Conservation (phyloP, 1,139 yeast species). For the Hyphopichia buzzinii region DNA sequence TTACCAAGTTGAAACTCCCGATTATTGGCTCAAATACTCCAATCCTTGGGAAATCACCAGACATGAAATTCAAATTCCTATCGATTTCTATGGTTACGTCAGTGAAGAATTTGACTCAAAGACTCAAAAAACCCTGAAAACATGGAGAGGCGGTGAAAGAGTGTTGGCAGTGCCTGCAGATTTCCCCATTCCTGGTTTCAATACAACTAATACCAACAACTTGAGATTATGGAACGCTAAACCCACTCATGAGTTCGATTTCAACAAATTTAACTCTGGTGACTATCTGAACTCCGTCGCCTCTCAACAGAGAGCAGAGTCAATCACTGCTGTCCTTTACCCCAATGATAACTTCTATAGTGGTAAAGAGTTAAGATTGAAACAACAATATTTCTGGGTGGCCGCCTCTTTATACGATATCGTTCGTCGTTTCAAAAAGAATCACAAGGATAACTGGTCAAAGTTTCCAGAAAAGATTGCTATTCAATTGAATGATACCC, state of each 20-base stretch:
- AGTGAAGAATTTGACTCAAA: constrained; percentile 57
- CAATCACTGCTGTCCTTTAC: constrained; percentile 86
- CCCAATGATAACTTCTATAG: constrained; percentile 90
- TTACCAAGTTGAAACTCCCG: constrained; percentile 91
- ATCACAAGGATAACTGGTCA: constrained; percentile 67
- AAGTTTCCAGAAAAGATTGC: constrained; percentile 86
- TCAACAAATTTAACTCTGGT: constrained; percentile 87
- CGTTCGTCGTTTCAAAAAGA: constrained; percentile 83
- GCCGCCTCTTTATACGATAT: constrained; percentile 92
- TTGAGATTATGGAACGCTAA: constrained; percentile 87
- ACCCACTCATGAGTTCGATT: constrained; percentile 91
- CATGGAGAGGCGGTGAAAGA: constrained; percentile 88
- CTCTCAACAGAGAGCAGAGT: constrained; percentile 85
- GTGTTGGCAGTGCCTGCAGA: constrained; percentile 91
- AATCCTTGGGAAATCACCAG: constrained; percentile 95
- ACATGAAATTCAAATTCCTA: constrained; percentile 85
- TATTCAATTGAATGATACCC: constrained; percentile 92
- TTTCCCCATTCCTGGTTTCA: constrained; percentile 90
- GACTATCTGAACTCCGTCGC: constrained; percentile 84
- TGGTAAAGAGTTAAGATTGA: constrained; percentile 89
- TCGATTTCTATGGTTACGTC: constrained; percentile 85
- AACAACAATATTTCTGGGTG: constrained; percentile 97
- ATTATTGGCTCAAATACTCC: constrained; percentile 84
- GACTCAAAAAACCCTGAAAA: constrained; percentile 49
- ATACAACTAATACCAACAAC: constrained; percentile 81